A percentile compares a stretch with the other conserved stretches of the same genome.
Evolutionary conservation across 1,284 basidiomycete species (phyloP).

Genomic region (Waitea zeae): DNA sequence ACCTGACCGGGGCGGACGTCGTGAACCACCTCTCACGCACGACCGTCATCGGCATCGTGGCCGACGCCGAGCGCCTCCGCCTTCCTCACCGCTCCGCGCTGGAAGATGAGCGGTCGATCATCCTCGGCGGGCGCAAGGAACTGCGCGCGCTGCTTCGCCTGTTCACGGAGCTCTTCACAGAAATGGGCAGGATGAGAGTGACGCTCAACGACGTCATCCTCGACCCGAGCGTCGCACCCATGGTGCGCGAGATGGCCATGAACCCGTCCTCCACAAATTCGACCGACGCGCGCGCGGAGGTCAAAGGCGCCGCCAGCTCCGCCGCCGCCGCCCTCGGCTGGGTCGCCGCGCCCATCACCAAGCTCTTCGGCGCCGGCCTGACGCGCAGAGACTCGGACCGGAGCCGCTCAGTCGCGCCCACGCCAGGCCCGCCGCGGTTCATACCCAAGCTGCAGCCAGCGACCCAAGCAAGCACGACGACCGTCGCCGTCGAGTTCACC

Average conservation of each 20-base stretch:
- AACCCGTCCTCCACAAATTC: conserved; percentile 38
- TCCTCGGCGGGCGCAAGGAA: conserved; percentile 64
- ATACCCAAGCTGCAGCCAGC: conserved; percentile 67
- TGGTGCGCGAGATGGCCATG: conserved; percentile 55
- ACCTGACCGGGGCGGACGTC: conserved; percentile 68
- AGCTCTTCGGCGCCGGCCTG: conserved; percentile 37
- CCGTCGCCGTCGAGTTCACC: conserved; percentile 88
- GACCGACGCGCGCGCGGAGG: conserved; percentile 10
- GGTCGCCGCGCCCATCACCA: conserved; percentile 73
- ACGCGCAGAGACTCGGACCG: conserved; percentile 10
- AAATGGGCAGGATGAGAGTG: conserved; percentile 70
- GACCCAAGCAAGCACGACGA: conserved; percentile 70
- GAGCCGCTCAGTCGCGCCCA: conserved; percentile 9
- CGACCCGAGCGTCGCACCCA: conserved; percentile 62
- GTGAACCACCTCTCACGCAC: conserved; percentile 76
- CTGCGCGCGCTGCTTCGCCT: conserved; percentile 73
- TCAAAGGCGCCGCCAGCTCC: too few species aligned
- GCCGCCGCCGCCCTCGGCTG: conserved; percentile 44
- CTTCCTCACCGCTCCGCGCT: conserved; percentile 60
- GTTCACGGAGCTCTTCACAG: conserved; percentile 71
- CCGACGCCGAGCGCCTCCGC: conserved; percentile 58
- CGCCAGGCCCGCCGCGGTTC: conserved; percentile 19
- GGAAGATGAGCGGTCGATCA: conserved; percentile 47
- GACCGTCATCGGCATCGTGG: conserved; percentile 63
- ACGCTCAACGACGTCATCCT: conserved; percentile 84